These are phyloP conservation scores for Rhinocladiella similis DNA, from an alignment of 2,329 filamentous ascomycete genomes.

Conservation along the genomic window DNA sequence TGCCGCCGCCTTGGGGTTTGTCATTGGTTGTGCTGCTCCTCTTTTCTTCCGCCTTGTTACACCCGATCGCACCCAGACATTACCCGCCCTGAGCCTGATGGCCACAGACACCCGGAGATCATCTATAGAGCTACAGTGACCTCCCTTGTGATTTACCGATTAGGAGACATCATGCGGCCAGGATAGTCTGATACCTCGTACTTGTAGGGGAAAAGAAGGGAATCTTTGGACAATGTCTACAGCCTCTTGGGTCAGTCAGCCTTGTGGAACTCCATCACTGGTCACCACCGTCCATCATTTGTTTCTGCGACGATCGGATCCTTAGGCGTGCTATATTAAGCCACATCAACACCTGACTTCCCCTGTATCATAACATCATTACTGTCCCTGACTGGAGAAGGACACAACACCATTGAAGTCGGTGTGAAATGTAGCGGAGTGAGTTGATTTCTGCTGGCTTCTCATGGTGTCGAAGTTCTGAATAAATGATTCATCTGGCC, in stretches of 20 bases:
- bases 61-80: background rate
- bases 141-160: too few relatives aligned
- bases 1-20: constrained; percentile 30
- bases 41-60: background rate
- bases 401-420: constrained; percentile 2
- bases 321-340: constrained; percentile 18
- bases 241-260: constrained; percentile 1
- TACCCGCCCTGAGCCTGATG: too few relatives aligned
- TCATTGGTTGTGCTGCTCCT: constrained; percentile 16
- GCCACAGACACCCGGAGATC: too few relatives aligned
- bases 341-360: constrained; percentile 3
- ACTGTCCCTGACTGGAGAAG: background rate
- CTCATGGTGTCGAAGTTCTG: background rate
- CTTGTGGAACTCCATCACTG: constrained; percentile 15
- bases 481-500: background rate
- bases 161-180: background rate
- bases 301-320: background rate
- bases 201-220: too few relatives aligned
- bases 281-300: constrained; percentile 1
- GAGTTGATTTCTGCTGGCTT: background rate
- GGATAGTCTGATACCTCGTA: background rate
- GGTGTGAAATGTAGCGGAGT: too few relatives aligned
- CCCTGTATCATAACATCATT: background rate
- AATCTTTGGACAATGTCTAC: too few relatives aligned
- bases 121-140: too few relatives aligned